Base-by-base conservation (phyloP, 2,329 filamentous ascomycete species). In the Knufia fluminis region DNA sequence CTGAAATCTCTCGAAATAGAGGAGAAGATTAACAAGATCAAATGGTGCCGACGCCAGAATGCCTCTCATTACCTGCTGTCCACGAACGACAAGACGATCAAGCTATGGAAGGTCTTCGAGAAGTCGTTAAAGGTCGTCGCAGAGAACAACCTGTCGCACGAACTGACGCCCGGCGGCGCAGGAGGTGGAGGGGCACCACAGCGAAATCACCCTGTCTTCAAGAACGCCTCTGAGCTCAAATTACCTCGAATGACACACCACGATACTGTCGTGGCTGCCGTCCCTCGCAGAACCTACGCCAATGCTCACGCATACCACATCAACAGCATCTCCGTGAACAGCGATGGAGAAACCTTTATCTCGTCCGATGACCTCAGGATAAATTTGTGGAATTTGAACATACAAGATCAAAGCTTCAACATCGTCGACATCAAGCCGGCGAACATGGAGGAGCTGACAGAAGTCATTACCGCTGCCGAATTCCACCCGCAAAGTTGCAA, bases 1-100 rank as follows among this genome's bases (percentile, higher is more conserved):
- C 80, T 98, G 58, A 98, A 98, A 72, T 98, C 92, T 28, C 79
- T 98, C 61, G 92, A 98, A 71, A 98, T 98, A 65, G 92, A 98
- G 77, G 92, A 98, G 72, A 98, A 98, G 75, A 98, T 98, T 78
- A 98, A 98, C 79, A 98, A 98, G 77, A 98, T 98, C 74, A 98
- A 97, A 71, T 98, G 92, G 92, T 98, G 92, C 70, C 83, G 86
- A 65, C 84, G 92, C 71, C 91, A 97, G 71, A 98, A 98, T 76
- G 86, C 91, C 54, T 97, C 92, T 49, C 92, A 98, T 73, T 98
- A 95, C 69, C 81, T 98, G 46, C 80, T 98, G 50, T 97, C 92
- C 38, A 98, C 92, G 61, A 98, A 98, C 67, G 92, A 98, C 76
- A 98, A 98, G 77, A 98, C 92, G 36, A 98, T 98, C 78, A 98